phyloP scores from a whole-genome alignment of 2,329 filamentous ascomycete genomes.

The Penicillium sp. region DNA sequence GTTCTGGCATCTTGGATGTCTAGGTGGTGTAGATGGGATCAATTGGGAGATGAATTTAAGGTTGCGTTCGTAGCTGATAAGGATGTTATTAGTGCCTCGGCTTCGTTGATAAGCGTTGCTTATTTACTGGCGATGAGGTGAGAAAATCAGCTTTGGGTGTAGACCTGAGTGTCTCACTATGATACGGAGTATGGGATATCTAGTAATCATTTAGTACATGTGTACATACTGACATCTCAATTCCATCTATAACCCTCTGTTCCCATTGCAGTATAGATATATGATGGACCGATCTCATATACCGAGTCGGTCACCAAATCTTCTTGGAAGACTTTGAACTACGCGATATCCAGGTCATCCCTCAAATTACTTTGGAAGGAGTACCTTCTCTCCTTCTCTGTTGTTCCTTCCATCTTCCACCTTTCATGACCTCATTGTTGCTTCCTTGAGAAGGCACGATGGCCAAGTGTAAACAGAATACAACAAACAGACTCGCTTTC shows the following conservation, averaged over 20 bases:
- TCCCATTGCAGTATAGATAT: too few relatives aligned
- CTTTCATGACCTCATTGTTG: not conserved
- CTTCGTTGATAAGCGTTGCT: not conserved
- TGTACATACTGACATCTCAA: too few relatives aligned
- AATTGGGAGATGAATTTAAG: not conserved
- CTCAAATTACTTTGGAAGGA: conserved; percentile 21
- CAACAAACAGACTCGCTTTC: too few relatives aligned
- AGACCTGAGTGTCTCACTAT: too few relatives aligned
- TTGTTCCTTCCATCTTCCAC: not conserved
- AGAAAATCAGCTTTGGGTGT: too few relatives aligned
- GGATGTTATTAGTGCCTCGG: not conserved
- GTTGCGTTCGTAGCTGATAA: conserved; percentile 1
- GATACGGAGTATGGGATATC: too few relatives aligned
- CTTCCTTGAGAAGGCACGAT: not conserved
- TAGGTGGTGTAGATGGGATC: not conserved
- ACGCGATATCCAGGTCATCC: conserved; percentile 32
- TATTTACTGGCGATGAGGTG: too few relatives aligned
- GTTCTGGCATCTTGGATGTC: conserved; percentile 3
- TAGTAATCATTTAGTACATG: too few relatives aligned
- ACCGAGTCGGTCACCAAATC: too few relatives aligned
- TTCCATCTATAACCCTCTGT: too few relatives aligned
- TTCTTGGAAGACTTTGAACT: conserved; percentile 33
- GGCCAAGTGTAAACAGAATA: not conserved
- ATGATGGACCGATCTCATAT: too few relatives aligned
- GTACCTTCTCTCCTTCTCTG: conserved; percentile 25